Evolutionary conservation across 257 asterid genomes (phyloP).

Genomic region (Rubia yunnanensis): DNA sequence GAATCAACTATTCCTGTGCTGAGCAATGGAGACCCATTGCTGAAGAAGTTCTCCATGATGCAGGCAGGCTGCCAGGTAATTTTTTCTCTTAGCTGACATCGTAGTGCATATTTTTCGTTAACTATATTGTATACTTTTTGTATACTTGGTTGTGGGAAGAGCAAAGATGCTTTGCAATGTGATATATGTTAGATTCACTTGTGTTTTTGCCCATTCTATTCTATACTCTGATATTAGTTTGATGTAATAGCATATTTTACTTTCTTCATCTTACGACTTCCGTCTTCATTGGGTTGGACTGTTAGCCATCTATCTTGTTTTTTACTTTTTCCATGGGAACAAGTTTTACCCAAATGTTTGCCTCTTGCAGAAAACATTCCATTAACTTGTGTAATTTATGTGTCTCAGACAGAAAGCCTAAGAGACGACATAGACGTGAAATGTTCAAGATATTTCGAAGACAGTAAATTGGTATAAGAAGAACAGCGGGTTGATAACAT

Average conservation of each 20-base stretch:
- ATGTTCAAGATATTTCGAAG: constrained; percentile 36
- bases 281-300: neutral
- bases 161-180: neutral
- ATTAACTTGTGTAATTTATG: constrained; percentile 9
- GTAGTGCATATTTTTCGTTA: neutral
- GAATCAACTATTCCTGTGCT: constrained; percentile 84
- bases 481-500: constrained; percentile 1
- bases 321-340: neutral
- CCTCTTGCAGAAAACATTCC: neutral
- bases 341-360: neutral
- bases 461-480: constrained; percentile 16
- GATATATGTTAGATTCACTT: neutral
- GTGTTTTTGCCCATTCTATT: neutral
- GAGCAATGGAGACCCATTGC: constrained; percentile 98
- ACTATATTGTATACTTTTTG: neutral
- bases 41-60: constrained; percentile 69
- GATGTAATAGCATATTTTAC: neutral
- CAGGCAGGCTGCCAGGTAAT: constrained; percentile 64
- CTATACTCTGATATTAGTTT: neutral
- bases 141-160: neutral
- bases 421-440: constrained; percentile 36
- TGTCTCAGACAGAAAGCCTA: constrained; percentile 41
- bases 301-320: neutral
- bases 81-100: neutral
- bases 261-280: neutral